Evolutionary conservation across 495 filamentous ascomycete genomes (phyloP).

Genomic region (Lasiosphaeris hirsuta): DNA sequence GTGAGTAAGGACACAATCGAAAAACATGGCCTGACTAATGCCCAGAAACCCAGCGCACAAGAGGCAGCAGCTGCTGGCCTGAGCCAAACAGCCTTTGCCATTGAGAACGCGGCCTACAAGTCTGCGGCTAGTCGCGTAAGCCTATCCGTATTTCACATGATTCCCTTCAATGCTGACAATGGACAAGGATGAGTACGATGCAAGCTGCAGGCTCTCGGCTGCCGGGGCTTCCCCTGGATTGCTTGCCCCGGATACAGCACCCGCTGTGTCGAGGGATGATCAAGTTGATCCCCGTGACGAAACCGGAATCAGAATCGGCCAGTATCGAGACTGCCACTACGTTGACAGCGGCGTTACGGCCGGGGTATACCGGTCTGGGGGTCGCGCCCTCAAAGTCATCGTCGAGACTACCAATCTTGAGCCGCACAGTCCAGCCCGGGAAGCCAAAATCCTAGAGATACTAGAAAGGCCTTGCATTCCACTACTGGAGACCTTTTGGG

Average conservation of each 20-base stretch:
- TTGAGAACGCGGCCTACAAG: conserved; percentile 45
- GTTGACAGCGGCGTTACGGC: conserved; percentile 77
- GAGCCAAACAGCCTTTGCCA: conserved; percentile 28
- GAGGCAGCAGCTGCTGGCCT: conserved; percentile 16
- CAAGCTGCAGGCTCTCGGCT: conserved; percentile 15
- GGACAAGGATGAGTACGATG: conserved; percentile 44
- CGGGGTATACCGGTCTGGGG: conserved; percentile 60
- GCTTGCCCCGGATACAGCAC: not conserved
- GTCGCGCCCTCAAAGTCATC: conserved; percentile 85
- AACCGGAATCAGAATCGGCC: conserved; percentile 61
- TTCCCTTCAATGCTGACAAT: conserved; percentile 17
- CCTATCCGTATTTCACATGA: not conserved
- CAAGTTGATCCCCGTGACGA: conserved; percentile 21
- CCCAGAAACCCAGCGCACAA: conserved; percentile 17
- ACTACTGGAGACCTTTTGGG: conserved; percentile 64
- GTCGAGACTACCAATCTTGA: conserved; percentile 65
- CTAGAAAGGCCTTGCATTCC: conserved; percentile 54
- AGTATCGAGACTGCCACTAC: conserved; percentile 66
- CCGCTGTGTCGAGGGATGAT: not conserved
- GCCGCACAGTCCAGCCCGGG: conserved; percentile 76
- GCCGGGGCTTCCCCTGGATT: not conserved
- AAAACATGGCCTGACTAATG: conserved; percentile 3
- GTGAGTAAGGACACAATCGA: conserved; percentile 30
- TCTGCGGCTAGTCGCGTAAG: conserved; percentile 37
- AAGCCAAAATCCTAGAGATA: conserved; percentile 66